These are phyloP conservation scores for Volutella citrinella DNA, from an alignment of 2,329 filamentous ascomycete genomes.

Conservation along the genomic window DNA sequence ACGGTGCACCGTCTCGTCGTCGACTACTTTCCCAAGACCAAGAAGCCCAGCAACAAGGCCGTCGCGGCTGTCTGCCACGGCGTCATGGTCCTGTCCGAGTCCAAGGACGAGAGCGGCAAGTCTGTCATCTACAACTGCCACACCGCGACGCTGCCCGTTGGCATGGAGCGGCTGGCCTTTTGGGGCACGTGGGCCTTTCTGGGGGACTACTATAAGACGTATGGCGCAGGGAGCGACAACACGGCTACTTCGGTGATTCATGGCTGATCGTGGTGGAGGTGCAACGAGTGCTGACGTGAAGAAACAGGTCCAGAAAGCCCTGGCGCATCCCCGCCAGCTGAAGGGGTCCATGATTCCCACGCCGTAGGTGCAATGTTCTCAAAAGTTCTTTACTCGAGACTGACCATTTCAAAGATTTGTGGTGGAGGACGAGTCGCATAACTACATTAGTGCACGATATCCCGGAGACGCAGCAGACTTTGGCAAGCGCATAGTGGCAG, in stretches of 20 bases:
- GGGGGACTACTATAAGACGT: slow-evolving; percentile 57
- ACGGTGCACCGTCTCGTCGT: slow-evolving; percentile 42
- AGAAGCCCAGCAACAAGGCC: slow-evolving; percentile 40
- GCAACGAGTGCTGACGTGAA: not conserved
- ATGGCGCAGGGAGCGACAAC: slow-evolving; percentile 47
- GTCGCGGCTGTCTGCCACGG: slow-evolving; percentile 52
- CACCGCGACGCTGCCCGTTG: slow-evolving; percentile 47
- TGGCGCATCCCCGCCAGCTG: slow-evolving; percentile 25
- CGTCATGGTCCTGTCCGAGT: slow-evolving; percentile 46
- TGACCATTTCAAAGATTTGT: slow-evolving; percentile 38
- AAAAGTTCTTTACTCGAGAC: not conserved
- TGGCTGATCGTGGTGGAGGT: too few species aligned
- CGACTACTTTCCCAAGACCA: slow-evolving; percentile 46
- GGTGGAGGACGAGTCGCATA: slow-evolving; percentile 46
- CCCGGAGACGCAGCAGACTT: slow-evolving; percentile 43
- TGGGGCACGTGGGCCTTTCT: slow-evolving; percentile 47
- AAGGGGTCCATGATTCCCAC: too few species aligned
- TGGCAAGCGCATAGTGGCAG: too few species aligned
- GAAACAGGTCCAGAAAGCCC: slow-evolving; percentile 5
- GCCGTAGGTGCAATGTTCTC: slow-evolving; percentile 34
- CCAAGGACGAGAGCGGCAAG: slow-evolving; percentile 37
- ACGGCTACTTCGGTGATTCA: slow-evolving; percentile 43
- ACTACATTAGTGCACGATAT: slow-evolving; percentile 47
- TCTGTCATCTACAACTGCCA: slow-evolving; percentile 45
- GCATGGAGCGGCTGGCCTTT: slow-evolving; percentile 48